A percentile compares a stretch with the other conserved stretches of the same genome.
phyloP scores from a whole-genome alignment of 1,139 yeast genomes.

The Taiozyma sp. region DNA sequence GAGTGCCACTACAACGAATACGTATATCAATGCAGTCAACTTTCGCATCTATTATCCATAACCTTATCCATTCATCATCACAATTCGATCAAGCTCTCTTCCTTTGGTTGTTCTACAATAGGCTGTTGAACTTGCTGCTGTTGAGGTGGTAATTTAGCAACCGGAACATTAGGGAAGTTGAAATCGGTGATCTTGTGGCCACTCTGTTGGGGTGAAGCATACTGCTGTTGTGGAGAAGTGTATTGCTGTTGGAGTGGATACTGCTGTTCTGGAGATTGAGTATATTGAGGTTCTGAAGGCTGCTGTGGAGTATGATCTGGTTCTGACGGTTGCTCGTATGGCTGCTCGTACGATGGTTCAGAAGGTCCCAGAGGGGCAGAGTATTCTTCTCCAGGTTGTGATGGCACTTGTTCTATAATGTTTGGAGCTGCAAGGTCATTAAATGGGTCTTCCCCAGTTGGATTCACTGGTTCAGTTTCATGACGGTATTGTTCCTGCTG shows the following conservation, averaged over 20 bases:
- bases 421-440: slow-evolving; percentile 1
- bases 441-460: slow-evolving; percentile 1
- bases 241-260: slow-evolving; percentile 9
- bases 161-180: slow-evolving; percentile 35
- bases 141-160: slow-evolving; percentile 21
- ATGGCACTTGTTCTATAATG: slow-evolving; percentile 8
- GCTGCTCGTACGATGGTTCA: not conserved
- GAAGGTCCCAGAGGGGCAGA: slow-evolving; percentile 9
- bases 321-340: not conserved
- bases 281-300: not conserved
- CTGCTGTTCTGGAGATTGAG: not conserved
- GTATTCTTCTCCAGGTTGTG: slow-evolving; percentile 11
- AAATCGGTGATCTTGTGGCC: slow-evolving; percentile 28
- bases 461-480: not conserved
- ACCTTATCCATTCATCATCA: slow-evolving; percentile 4
- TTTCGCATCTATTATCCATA: too few species aligned
- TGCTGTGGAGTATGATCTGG: slow-evolving; percentile 1
- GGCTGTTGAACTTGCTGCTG: slow-evolving; percentile 10
- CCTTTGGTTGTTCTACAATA: slow-evolving; percentile 19
- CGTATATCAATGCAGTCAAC: too few species aligned
- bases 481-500: not conserved
- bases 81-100: slow-evolving; percentile 29
- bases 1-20: too few species aligned
- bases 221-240: slow-evolving; percentile 7
- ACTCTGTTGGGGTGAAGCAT: slow-evolving; percentile 3